Percentiles rank a stretch among this genome's conserved stretches.
These are phyloP conservation scores for Exophiala lecanii-corni DNA, from an alignment of 2,329 filamentous ascomycete species.

Conservation along the genomic window DNA sequence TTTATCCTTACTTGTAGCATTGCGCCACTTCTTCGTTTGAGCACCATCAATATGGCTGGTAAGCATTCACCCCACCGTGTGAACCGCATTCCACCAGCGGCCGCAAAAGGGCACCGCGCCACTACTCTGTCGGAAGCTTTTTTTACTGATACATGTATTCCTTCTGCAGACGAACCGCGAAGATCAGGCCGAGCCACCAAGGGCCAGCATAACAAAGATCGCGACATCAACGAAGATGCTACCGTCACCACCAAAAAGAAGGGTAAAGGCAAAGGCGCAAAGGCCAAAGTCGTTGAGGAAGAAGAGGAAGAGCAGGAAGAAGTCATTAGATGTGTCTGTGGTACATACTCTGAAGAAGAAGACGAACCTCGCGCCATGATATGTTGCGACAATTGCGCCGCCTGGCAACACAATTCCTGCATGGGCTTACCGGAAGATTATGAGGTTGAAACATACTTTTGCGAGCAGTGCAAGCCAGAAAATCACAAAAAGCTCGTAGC, in stretches of 20 bases:
- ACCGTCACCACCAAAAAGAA: slow-evolving; percentile 47
- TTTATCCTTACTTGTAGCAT: slow-evolving; percentile 15
- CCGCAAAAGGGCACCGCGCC: too few species aligned
- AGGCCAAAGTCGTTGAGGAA: slow-evolving; percentile 42
- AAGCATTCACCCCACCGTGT: slow-evolving; percentile 45
- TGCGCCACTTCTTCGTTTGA: slow-evolving; percentile 21
- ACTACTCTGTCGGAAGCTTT: too few species aligned
- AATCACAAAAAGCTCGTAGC: slow-evolving; percentile 77
- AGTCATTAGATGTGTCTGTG: slow-evolving; percentile 89
- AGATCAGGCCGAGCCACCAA: slow-evolving; percentile 95
- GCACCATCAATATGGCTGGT: slow-evolving; percentile 53
- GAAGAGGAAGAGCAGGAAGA: slow-evolving; percentile 58
- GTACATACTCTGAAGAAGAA: slow-evolving; percentile 77
- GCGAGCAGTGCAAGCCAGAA: slow-evolving; percentile 80
- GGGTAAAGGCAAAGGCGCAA: slow-evolving; percentile 42
- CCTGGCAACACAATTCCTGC: slow-evolving; percentile 97
- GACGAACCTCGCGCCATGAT: slow-evolving; percentile 91
- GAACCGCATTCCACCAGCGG: too few species aligned
- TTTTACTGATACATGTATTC: slow-evolving; percentile 5
- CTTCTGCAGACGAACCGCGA: slow-evolving; percentile 67
- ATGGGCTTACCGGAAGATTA: slow-evolving; percentile 78
- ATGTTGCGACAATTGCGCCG: slow-evolving; percentile 84
- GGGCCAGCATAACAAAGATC: slow-evolving; percentile 86
- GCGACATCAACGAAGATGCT: slow-evolving; percentile 64
- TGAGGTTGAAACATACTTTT: slow-evolving; percentile 80